These are phyloP conservation scores for Xylariaceae sp. DNA, from an alignment of 2,329 filamentous ascomycete species.

Conservation along the genomic window DNA sequence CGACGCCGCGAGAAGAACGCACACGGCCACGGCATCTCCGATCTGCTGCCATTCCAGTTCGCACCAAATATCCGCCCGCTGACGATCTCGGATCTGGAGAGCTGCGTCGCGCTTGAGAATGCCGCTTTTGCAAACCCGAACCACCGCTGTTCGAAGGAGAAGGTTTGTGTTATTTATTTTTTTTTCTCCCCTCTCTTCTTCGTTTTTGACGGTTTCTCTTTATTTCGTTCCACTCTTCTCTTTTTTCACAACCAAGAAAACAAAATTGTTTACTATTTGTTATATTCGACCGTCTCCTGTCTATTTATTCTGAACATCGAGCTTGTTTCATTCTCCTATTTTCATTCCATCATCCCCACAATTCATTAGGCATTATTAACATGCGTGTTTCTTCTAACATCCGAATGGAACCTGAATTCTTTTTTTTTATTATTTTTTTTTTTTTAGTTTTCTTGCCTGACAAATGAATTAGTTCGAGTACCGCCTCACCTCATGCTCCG, in stretches of 20 bases:
- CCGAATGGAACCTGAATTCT: too few species aligned
- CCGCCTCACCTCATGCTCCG: slow-evolving; percentile 68
- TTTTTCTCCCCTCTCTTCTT: background rate
- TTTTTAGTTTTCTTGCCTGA: slow-evolving; percentile 3
- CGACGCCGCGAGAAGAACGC: slow-evolving; percentile 32
- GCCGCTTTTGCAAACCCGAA: slow-evolving; percentile 48
- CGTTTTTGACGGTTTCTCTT: background rate
- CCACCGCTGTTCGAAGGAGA: slow-evolving; percentile 50
- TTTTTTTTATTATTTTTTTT: background rate
- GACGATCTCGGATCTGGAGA: slow-evolving; percentile 61
- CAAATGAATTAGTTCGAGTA: slow-evolving; percentile 62
- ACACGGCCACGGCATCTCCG: slow-evolving; percentile 31
- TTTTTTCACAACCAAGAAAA: too few species aligned
- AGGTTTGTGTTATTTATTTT: slow-evolving; percentile 39
- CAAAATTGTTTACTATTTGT: too few species aligned
- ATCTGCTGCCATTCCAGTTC: slow-evolving; percentile 54
- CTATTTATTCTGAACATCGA: too few species aligned
- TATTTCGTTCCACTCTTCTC: too few species aligned
- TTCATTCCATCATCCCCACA: too few species aligned
- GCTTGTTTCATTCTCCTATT: too few species aligned
- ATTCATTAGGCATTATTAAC: too few species aligned
- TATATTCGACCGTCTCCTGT: too few species aligned
- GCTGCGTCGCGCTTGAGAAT: slow-evolving; percentile 52
- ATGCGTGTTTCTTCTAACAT: too few species aligned
- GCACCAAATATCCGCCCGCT: slow-evolving; percentile 73